Conservation (phyloP, 2,329 filamentous ascomycete genomes). For the Pyricularia pennisetigena region DNA sequence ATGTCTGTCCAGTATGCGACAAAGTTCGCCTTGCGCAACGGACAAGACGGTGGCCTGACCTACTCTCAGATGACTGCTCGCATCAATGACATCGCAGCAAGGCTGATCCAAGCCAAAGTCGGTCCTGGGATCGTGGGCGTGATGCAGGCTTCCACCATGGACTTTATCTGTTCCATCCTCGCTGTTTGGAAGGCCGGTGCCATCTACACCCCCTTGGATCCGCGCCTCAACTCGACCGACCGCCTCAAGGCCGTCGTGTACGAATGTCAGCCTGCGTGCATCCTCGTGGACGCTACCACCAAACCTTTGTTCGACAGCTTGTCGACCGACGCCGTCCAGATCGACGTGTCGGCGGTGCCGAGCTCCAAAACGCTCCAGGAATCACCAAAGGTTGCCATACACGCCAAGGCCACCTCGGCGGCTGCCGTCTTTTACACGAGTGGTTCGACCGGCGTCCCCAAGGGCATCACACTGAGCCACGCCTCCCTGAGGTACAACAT, state of each 20-base stretch:
- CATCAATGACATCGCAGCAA: neutral
- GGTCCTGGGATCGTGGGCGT: constrained; percentile 22
- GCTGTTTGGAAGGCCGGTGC: neutral
- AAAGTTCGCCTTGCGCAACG: neutral
- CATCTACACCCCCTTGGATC: neutral
- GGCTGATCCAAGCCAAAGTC: neutral
- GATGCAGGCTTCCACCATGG: constrained; percentile 21
- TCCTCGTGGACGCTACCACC: neutral
- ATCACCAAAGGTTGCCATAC: neutral
- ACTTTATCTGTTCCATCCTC: constrained; percentile 17
- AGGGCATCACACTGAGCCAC: constrained; percentile 49
- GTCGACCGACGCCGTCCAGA: neutral
- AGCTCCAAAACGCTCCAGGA: neutral
- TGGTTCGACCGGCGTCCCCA: constrained; percentile 46
- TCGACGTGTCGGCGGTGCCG: neutral
- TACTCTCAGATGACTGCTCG: neutral
- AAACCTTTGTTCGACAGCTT: neutral
- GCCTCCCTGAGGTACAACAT: constrained; percentile 38
- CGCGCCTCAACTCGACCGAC: neutral
- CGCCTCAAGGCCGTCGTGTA: neutral
- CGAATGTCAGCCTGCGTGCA: neutral
- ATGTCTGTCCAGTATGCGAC: neutral
- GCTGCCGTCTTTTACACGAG: constrained; percentile 40
- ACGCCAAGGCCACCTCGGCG: neutral
- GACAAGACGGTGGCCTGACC: neutral